Percentiles rank a stretch among this genome's conserved stretches.
Conservation (phyloP, 2,329 filamentous ascomycete genomes). For the Aspergillus persii region DNA sequence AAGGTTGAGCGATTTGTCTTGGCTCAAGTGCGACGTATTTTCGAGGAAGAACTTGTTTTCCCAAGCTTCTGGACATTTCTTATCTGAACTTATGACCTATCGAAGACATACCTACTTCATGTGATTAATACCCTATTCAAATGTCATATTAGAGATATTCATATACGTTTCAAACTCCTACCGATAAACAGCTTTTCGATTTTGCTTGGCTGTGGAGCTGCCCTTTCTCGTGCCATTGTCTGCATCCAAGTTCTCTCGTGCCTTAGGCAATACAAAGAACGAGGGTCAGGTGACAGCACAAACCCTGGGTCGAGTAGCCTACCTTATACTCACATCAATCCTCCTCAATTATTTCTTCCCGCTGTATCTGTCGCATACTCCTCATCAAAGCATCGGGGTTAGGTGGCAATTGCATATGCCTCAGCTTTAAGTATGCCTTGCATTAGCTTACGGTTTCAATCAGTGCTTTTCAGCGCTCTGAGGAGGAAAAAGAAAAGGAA, state of each 20-base stretch:
- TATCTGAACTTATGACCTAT: conserved; percentile 45
- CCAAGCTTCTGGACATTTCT: conserved; percentile 94
- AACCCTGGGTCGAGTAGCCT: neutral
- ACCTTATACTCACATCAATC: neutral
- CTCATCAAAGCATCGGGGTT: neutral
- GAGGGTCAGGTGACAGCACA: neutral
- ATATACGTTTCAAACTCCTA: neutral
- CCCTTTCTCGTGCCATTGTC: neutral
- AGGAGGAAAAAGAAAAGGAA: neutral
- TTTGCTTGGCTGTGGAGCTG: too few relatives aligned
- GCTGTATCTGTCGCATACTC: neutral
- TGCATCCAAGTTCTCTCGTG: too few relatives aligned
- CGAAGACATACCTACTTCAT: neutral
- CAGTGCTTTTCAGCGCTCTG: neutral
- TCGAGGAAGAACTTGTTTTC: conserved; percentile 71
- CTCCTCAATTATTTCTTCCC: neutral
- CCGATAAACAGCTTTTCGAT: neutral
- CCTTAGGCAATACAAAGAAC: neutral
- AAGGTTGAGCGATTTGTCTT: conserved; percentile 98
- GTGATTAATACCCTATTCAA: neutral
- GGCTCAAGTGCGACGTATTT: conserved; percentile 93
- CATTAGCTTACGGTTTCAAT: neutral
- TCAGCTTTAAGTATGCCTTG: neutral
- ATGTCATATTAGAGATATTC: neutral
- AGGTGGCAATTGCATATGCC: neutral